Evolutionary conservation across 192 early-diverging fungal genomes (phyloP).

Genomic region (Lunasporangiospora selenospora): DNA sequence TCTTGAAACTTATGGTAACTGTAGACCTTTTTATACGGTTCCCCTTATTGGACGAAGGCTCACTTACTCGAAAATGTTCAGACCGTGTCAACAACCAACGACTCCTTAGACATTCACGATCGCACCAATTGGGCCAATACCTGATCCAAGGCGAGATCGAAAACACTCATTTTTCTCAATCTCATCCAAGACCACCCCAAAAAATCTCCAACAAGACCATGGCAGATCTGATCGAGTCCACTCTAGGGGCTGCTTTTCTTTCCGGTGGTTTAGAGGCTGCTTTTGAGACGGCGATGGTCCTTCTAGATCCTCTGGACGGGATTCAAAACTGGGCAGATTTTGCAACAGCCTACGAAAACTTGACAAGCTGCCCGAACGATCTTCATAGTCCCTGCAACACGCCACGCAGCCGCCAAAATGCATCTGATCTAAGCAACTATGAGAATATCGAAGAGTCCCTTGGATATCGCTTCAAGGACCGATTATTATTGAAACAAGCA

Average conservation of each 20-base stretch:
- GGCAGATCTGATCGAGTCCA: constrained; percentile 86
- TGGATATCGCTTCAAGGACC: constrained; percentile 74
- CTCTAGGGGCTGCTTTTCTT: constrained; percentile 76
- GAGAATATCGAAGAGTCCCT: constrained; percentile 42
- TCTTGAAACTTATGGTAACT: constrained; percentile 77
- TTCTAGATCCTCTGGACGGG: constrained; percentile 61
- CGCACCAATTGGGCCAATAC: constrained; percentile 58
- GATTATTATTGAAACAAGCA: constrained; percentile 71
- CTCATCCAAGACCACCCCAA: constrained; percentile 56
- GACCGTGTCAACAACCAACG: constrained; percentile 72
- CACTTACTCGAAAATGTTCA: constrained; percentile 70
- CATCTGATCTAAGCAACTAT: background rate
- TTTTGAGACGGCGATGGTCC: constrained; percentile 52
- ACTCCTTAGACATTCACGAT: constrained; percentile 64
- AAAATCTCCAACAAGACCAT: constrained; percentile 79
- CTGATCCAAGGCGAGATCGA: constrained; percentile 26
- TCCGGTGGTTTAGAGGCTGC: constrained; percentile 62
- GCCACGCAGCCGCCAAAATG: constrained; percentile 13
- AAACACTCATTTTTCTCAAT: constrained; percentile 14
- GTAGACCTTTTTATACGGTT: constrained; percentile 75
- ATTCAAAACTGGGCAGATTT: constrained; percentile 60
- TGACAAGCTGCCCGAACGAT: too few relatives aligned
- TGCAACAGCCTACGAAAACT: background rate
- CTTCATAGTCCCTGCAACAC: too few relatives aligned
- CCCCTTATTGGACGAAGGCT: constrained; percentile 78